Conservation (phyloP, 169 alveolate species). For the Cryptosporidium ubiquitum region DNA sequence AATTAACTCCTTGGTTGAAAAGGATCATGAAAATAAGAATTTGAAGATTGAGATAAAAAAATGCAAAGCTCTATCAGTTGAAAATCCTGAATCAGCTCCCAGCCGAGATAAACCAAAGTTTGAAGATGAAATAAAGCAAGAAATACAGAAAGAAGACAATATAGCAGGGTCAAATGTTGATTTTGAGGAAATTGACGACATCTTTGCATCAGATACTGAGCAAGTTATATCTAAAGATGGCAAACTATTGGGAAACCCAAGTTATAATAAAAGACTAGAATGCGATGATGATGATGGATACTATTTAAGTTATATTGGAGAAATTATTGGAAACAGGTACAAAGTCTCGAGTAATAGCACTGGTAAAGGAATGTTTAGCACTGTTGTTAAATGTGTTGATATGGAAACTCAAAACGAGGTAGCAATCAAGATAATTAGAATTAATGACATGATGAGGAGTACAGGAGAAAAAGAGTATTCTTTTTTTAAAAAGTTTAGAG, state of each 20-base stretch:
- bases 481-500: conserved; percentile 84
- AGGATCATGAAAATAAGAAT: background rate
- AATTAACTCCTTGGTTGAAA: background rate
- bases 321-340: conserved; percentile 86
- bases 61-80: background rate
- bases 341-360: conserved; percentile 82
- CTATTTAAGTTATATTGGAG: conserved; percentile 82
- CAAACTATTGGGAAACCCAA: background rate
- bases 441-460: conserved; percentile 90
- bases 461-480: conserved; percentile 91
- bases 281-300: conserved; percentile 73
- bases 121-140: background rate
- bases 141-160: background rate
- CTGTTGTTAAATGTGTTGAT: conserved; percentile 85
- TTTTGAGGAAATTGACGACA: conserved; percentile 28
- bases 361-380: conserved; percentile 91
- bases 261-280: conserved; percentile 24
- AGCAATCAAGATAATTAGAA: conserved; percentile 87
- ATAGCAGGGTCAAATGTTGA: background rate
- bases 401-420: conserved; percentile 78
- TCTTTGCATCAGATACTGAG: conserved; percentile 5
- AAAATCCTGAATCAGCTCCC: background rate
- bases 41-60: background rate
- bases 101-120: background rate
- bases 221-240: background rate